Percentiles rank a stretch among this genome's conserved stretches.
phyloP scores from a whole-genome alignment of 2,329 filamentous ascomycete species.

The Incumbomyces lentus region DNA sequence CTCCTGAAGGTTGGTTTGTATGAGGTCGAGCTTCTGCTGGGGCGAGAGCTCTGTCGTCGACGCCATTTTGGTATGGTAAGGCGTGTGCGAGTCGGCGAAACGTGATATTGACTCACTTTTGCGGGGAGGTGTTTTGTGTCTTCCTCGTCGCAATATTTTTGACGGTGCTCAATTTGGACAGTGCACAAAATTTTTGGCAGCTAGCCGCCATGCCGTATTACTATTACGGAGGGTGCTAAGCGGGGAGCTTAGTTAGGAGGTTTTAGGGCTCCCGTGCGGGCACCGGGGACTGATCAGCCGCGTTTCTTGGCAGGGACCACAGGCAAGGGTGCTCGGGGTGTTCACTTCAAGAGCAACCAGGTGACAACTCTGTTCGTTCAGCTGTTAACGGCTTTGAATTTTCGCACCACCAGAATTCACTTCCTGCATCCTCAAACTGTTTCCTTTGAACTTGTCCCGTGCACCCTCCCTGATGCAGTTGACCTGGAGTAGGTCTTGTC shows the following conservation, averaged over 20 bases:
- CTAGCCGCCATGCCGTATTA: too few relatives aligned
- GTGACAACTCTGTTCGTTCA: too few relatives aligned
- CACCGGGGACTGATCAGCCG: neutral
- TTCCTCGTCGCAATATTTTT: too few relatives aligned
- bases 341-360: too few relatives aligned
- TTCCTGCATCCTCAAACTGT: neutral
- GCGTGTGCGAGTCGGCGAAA: too few relatives aligned
- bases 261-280: too few relatives aligned
- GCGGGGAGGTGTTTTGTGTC: too few relatives aligned
- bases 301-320: neutral
- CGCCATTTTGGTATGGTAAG: constrained; percentile 12
- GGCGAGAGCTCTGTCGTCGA: constrained; percentile 19
- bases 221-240: too few relatives aligned
- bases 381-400: neutral
- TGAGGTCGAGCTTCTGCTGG: constrained; percentile 60
- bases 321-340: neutral
- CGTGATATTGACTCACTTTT: too few relatives aligned
- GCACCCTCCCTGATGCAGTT: neutral
- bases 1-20: constrained; percentile 72
- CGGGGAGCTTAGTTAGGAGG: neutral
- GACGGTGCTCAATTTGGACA: too few relatives aligned
- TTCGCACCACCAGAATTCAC: neutral
- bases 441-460: neutral
- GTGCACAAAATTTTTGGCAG: too few relatives aligned
- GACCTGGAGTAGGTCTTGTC: neutral